Evolutionary conservation across 352 stramenopile genomes (phyloP), one percentile per base, ranked within the genome.

Genomic region (Phytophthora agathidicida): DNA sequence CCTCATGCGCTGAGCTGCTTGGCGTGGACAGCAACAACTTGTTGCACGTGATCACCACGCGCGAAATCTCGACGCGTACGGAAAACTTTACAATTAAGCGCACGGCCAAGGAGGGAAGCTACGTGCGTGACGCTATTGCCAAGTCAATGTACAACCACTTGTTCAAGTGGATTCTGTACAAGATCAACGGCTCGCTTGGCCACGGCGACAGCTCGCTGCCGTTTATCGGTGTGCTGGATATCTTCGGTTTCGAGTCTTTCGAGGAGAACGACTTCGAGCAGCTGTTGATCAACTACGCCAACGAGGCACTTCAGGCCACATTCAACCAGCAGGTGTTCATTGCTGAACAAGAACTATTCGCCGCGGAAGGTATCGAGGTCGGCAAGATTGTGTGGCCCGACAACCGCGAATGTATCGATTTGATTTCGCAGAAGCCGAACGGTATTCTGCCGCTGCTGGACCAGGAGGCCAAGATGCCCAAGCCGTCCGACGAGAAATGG

Each of bases 161-260:
- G 22, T 98, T 98, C 68, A 80, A 86, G 52, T 93, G 80, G 79
- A 91, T 93, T 39, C 44, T 93, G 44, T 75, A 74, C 49, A 86
- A 86, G 60, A 93, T 91, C 60, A 93, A 96, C 83, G 71, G 66
- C 58, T 87, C 77, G 65, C 88, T 80, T 54, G 90, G 83, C 38
- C 89, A 88, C 79, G 91, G 73, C 42, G 88, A 75, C 35, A 84
- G 50, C 54, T 80, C 64, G 46, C 50, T 85, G 24, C 72, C 77
- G 23, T 97, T 97, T 52, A 98, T 99, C 62, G 96, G 94, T 24
- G 84, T 99, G 23, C 71, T 99, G 16, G 96, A 99, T 86, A 99
- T 98, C 66, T 99, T 98, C 72, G 96, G 96, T 14, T 99, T 99
- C 62, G 96, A 99, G 69, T 96, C 89, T 5, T 98, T 99, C 61